Evolutionary conservation across 2,329 filamentous ascomycete species (phyloP).

Genomic region (Sporothrix phasma): DNA sequence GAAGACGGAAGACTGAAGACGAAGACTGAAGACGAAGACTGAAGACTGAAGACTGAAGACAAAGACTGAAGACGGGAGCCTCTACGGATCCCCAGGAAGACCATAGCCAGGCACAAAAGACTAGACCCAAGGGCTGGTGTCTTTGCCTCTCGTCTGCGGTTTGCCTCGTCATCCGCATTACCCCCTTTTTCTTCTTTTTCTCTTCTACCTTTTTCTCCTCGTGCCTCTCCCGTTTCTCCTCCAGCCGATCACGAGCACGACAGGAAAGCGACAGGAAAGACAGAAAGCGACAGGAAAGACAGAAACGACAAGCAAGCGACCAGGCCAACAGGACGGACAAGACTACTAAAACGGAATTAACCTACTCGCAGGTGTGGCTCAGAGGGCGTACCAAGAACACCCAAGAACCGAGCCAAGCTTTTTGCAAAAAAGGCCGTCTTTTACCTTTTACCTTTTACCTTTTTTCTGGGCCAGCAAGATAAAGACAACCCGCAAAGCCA

Average conservation of each 20-base stretch:
- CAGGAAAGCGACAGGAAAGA: not conserved
- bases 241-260: no score
- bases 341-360: not conserved
- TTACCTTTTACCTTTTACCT: not conserved
- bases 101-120: no score
- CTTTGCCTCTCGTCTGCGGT: no score
- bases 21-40: no score
- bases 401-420: slow-evolving; percentile 5
- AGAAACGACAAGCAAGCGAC: not conserved
- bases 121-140: no score
- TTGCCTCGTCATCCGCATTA: not conserved
- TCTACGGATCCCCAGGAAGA: no score
- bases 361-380: not conserved
- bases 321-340: not conserved
- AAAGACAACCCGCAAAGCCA: slow-evolving; percentile 10
- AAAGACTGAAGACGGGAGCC: no score
- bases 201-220: not conserved
- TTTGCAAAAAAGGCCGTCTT: not conserved
- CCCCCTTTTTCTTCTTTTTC: not conserved
- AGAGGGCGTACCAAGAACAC: not conserved
- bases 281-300: no score
- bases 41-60: no score
- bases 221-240: not conserved
- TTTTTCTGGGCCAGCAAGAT: not conserved
- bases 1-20: no score